phyloP scores from a whole-genome alignment of 257 asterid genomes.

The Euphrasia confusa region DNA sequence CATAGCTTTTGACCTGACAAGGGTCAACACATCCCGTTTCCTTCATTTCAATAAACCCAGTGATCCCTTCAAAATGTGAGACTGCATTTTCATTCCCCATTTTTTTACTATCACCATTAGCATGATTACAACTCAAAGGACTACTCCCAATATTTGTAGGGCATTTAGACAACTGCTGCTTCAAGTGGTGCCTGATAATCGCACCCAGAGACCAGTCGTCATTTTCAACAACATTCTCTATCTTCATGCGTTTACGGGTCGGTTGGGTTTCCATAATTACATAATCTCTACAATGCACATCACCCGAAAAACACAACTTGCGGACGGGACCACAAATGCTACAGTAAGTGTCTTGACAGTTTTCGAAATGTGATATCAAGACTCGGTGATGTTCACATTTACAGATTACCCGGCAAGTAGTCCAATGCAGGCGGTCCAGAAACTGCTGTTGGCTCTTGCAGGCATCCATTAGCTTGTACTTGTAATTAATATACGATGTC shows the following conservation, averaged over 20 bases:
- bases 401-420: conserved; percentile 33
- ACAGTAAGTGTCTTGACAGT: conserved; percentile 31
- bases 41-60: conserved; percentile 24
- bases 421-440: conserved; percentile 35
- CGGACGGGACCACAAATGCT: conserved; percentile 36
- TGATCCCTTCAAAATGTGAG: conserved; percentile 24
- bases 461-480: conserved; percentile 21
- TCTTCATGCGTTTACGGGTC: conserved; percentile 39
- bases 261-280: conserved; percentile 25
- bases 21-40: conserved; percentile 21
- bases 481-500: conserved; percentile 27
- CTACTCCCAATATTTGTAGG: neutral
- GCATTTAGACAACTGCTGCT: conserved; percentile 22
- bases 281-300: conserved; percentile 4
- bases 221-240: conserved; percentile 16
- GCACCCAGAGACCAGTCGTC: conserved; percentile 29
- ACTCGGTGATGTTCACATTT: conserved; percentile 24
- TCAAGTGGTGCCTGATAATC: conserved; percentile 18
- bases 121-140: conserved; percentile 21
- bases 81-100: conserved; percentile 19
- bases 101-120: conserved; percentile 18
- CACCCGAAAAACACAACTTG: neutral
- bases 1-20: conserved; percentile 17
- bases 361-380: conserved; percentile 40
- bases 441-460: conserved; percentile 27